Evolutionary conservation across 257 asterid species (phyloP).

Genomic region (Phtheirospermum japonicum): DNA sequence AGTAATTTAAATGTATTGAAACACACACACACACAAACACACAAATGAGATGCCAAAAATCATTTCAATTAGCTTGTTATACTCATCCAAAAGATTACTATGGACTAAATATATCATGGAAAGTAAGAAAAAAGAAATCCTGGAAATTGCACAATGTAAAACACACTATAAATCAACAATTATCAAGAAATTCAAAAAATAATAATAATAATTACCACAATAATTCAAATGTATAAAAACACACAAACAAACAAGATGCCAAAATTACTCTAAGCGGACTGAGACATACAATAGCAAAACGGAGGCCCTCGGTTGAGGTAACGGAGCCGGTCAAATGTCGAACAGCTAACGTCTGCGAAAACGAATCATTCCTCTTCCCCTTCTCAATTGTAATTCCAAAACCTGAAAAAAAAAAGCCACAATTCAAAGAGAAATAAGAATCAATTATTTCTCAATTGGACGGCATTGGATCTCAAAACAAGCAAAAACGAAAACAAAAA

Average conservation of each 20-base stretch:
- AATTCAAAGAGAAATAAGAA: background rate
- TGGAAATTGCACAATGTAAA: no score
- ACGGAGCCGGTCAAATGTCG: conserved; percentile 72
- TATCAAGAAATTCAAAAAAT: background rate
- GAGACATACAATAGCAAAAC: conserved; percentile 71
- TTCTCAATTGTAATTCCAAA: conserved; percentile 37
- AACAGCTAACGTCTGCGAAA: conserved; percentile 51
- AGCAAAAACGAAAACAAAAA: no score
- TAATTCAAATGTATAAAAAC: background rate
- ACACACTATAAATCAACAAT: no score
- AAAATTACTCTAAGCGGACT: background rate
- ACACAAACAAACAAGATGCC: no score
- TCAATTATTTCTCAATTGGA: background rate
- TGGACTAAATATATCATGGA: background rate
- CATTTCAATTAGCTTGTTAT: conserved; percentile 1
- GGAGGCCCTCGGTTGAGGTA: conserved; percentile 58
- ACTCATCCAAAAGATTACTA: conserved; percentile 1
- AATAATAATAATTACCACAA: conserved; percentile 10
- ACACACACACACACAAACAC: conserved; percentile 1
- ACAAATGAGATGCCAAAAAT: background rate
- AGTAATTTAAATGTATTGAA: background rate
- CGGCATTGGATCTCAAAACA: background rate
- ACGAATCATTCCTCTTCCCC: conserved; percentile 29
- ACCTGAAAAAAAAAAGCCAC: conserved; percentile 29
- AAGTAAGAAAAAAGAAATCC: no score